Evolutionary conservation across 495 filamentous ascomycete species (phyloP).

Genomic region (Aspergillus bertholletiae): DNA sequence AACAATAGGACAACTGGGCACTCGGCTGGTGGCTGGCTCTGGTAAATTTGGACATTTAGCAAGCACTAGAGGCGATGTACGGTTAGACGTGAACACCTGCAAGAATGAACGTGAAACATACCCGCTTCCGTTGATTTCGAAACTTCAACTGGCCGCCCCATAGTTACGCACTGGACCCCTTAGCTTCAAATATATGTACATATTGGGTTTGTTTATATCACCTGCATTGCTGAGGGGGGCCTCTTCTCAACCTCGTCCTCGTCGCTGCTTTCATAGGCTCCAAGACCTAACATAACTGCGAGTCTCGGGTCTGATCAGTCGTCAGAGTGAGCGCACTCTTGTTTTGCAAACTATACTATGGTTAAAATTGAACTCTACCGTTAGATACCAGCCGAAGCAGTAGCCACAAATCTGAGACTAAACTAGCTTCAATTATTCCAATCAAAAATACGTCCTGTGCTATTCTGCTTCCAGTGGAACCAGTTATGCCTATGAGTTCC

Average conservation of each 20-base stretch:
- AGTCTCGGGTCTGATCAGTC: not conserved
- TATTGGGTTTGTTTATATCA: constrained; percentile 4
- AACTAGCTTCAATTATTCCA: not conserved
- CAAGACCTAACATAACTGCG: constrained; percentile 60
- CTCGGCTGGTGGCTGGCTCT: constrained; percentile 1
- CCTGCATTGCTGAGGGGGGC: constrained; percentile 14
- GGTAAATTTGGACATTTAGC: not conserved
- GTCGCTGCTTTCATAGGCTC: constrained; percentile 73
- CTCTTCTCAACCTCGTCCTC: constrained; percentile 56
- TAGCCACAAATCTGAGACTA: not conserved
- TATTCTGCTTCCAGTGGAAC: no score
- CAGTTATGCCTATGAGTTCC: no score
- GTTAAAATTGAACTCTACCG: not conserved
- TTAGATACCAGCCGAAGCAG: not conserved
- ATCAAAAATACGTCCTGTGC: no score
- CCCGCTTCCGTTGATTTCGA: not conserved
- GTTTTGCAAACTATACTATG: not conserved
- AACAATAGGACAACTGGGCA: constrained; percentile 40
- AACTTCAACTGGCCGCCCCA: not conserved
- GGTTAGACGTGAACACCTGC: not conserved
- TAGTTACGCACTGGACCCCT: not conserved
- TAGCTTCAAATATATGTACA: not conserved
- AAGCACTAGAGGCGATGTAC: not conserved
- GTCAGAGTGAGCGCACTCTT: not conserved
- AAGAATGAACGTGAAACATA: not conserved